Evolutionary conservation across 768 basidiomycete species (phyloP).

Genomic region (Dioszegia crocea): DNA sequence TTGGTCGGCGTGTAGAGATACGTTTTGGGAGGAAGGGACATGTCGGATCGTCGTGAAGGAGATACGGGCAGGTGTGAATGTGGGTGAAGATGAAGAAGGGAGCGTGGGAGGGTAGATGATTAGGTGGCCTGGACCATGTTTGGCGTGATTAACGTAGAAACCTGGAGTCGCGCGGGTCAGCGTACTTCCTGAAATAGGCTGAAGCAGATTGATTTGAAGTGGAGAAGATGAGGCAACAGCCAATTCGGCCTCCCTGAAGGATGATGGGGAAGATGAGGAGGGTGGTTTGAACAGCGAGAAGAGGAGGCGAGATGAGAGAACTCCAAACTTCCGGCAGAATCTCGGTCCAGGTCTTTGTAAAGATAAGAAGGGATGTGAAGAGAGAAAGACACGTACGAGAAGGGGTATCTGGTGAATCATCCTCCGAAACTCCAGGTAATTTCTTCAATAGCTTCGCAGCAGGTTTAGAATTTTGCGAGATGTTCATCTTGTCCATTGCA

Average conservation of each 20-base stretch:
- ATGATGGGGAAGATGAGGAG: no score
- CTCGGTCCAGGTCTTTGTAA: no score
- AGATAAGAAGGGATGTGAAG: neutral
- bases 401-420: slow-evolving; percentile 10
- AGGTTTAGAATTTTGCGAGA: slow-evolving; percentile 12
- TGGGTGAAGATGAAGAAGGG: neutral
- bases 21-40: neutral
- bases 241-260: no score
- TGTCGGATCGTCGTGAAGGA: slow-evolving; percentile 20
- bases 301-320: no score
- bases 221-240: no score
- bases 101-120: slow-evolving; percentile 20
- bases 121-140: slow-evolving; percentile 28
- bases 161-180: no score
- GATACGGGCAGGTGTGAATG: slow-evolving; percentile 19
- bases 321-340: no score
- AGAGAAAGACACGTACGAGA: slow-evolving; percentile 13
- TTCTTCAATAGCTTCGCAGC: slow-evolving; percentile 8
- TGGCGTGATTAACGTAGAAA: slow-evolving; percentile 23
- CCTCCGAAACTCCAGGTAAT: slow-evolving; percentile 11
- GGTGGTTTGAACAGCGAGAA: no score
- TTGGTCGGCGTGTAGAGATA: neutral
- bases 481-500: slow-evolving; percentile 12
- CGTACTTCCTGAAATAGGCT: no score
- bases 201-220: no score